These are phyloP conservation scores for Digitaria exilis DNA, from an alignment of 202 grass and related monocot genomes.

Conservation along the genomic window DNA sequence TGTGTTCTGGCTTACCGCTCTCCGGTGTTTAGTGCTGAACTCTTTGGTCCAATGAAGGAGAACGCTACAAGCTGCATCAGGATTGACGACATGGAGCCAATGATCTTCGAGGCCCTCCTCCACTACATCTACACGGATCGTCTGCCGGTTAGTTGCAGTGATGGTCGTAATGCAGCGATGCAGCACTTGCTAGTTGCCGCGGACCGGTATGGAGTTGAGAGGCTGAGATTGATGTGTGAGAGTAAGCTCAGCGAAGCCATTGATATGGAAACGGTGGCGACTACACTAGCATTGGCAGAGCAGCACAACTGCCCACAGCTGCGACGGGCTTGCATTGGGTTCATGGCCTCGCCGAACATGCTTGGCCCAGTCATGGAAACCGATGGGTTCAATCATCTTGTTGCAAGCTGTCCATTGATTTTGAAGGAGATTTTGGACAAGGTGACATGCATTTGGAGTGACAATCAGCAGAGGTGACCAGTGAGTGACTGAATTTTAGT, in stretches of 20 bases:
- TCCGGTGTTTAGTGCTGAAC: constrained; percentile 42
- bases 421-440: constrained; percentile 48
- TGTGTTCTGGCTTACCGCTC: constrained; percentile 43
- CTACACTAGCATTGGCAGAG: constrained; percentile 42
- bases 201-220: constrained; percentile 48
- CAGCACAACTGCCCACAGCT: constrained; percentile 43
- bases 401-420: constrained; percentile 39
- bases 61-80: background rate
- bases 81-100: constrained; percentile 50
- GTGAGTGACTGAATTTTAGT: constrained; percentile 18
- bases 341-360: constrained; percentile 48
- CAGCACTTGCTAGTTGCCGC: constrained; percentile 51
- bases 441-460: constrained; percentile 41
- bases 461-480: background rate
- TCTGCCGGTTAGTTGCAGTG: constrained; percentile 27
- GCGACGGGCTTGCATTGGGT: constrained; percentile 38
- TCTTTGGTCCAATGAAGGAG: constrained; percentile 46
- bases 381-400: constrained; percentile 47
- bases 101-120: constrained; percentile 45
- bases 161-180: constrained; percentile 31
- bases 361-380: constrained; percentile 30
- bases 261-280: constrained; percentile 44
- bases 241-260: constrained; percentile 41
- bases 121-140: constrained; percentile 53
- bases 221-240: constrained; percentile 47